A percentile compares a stretch with the other conserved stretches of the same genome.
phyloP scores from a whole-genome alignment of 495 filamentous ascomycete species.

The Hypoxylon trugodes region DNA sequence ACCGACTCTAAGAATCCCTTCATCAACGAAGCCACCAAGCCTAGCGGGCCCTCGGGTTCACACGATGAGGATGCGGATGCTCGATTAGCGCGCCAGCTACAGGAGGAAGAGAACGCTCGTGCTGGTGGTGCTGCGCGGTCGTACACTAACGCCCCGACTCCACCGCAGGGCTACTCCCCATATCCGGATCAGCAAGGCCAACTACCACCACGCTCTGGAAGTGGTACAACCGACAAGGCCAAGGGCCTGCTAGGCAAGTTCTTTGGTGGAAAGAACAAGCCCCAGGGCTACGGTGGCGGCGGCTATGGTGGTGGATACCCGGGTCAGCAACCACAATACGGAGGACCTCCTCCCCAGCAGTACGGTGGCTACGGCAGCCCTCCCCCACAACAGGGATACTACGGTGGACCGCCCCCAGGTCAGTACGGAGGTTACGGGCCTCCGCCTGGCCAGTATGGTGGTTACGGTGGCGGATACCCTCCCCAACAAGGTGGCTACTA shows the following conservation, averaged over 20 bases:
- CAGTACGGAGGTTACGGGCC: slow-evolving; percentile 49
- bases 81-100: slow-evolving; percentile 75
- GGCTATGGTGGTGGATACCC: slow-evolving; percentile 33
- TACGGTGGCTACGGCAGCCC: slow-evolving; percentile 39
- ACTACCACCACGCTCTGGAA: slow-evolving; percentile 50
- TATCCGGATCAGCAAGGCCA: slow-evolving; percentile 50
- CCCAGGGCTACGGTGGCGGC: slow-evolving; percentile 24
- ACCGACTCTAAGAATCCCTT: slow-evolving; percentile 67
- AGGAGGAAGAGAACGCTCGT: slow-evolving; percentile 81
- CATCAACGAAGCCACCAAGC: slow-evolving; percentile 68
- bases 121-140: slow-evolving; percentile 56
- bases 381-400: slow-evolving; percentile 53
- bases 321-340: slow-evolving; percentile 2
- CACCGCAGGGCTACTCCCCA: slow-evolving; percentile 26
- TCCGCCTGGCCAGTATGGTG: slow-evolving; percentile 47
- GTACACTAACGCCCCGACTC: slow-evolving; percentile 50
- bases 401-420: slow-evolving; percentile 44
- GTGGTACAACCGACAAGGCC: slow-evolving; percentile 47
- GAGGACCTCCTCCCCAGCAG: slow-evolving; percentile 21
- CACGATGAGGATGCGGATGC: slow-evolving; percentile 71
- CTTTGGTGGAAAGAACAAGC: slow-evolving; percentile 53
- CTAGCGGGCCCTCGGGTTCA: slow-evolving; percentile 19
- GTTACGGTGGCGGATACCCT: slow-evolving; percentile 53
- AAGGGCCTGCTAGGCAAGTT: slow-evolving; percentile 66
- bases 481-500: slow-evolving; percentile 50